These are phyloP conservation scores for Phytopythium aichiense DNA, from an alignment of 352 stramenopile species.

Conservation along the genomic window DNA sequence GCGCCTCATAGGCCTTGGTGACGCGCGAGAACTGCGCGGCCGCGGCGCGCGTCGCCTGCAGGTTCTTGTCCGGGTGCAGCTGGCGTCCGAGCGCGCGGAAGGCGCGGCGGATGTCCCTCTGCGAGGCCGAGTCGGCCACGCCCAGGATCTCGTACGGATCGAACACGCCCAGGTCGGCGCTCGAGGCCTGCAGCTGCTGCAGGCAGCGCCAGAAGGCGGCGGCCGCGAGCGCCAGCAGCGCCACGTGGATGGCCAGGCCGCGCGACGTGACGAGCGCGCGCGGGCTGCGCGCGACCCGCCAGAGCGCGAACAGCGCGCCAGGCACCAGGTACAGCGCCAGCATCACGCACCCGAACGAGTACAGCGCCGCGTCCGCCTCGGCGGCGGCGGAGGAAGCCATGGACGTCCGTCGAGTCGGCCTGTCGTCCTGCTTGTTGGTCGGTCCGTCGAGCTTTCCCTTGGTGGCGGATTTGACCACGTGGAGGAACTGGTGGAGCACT, in stretches of 20 bases:
- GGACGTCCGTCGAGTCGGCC: neutral
- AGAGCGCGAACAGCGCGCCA: constrained; percentile 45
- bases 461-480: neutral
- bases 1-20: constrained; percentile 83
- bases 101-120: constrained; percentile 69
- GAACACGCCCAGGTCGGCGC: constrained; percentile 70
- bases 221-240: constrained; percentile 43
- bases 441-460: neutral
- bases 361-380: constrained; percentile 76
- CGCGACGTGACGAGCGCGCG: constrained; percentile 35
- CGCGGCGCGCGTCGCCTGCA: constrained; percentile 33
- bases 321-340: constrained; percentile 76
- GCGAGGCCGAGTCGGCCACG: constrained; percentile 47
- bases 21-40: constrained; percentile 57
- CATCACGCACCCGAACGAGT: constrained; percentile 81
- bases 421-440: neutral
- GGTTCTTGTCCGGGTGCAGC: constrained; percentile 84
- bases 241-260: constrained; percentile 44
- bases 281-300: constrained; percentile 38
- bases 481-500: neutral
- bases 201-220: constrained; percentile 45
- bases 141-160: constrained; percentile 85
- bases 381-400: neutral
- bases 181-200: constrained; percentile 58
- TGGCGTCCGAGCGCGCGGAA: constrained; percentile 62